Conservation (phyloP, 2,329 filamentous ascomycete genomes). For the Helotiales sp. region DNA sequence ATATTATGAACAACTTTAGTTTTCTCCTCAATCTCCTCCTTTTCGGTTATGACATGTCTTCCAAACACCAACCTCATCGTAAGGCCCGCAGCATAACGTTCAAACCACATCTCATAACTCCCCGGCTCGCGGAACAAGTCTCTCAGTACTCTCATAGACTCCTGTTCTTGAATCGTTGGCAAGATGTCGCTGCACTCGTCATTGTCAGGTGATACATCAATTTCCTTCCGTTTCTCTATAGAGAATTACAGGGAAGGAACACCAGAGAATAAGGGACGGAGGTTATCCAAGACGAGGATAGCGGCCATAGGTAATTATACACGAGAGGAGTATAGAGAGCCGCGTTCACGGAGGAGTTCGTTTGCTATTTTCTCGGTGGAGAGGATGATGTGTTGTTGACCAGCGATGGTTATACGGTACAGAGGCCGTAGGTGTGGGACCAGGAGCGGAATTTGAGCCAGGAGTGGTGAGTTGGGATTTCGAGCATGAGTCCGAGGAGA, state of each 20-base stretch:
- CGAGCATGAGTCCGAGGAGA: conserved; percentile 16
- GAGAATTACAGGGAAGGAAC: conserved; percentile 27
- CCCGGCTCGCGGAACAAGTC: conserved; percentile 37
- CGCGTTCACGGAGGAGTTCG: conserved; percentile 42
- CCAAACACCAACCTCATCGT: conserved; percentile 43
- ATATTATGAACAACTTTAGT: conserved; percentile 38
- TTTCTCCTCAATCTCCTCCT: conserved; percentile 34
- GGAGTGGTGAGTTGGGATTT: conserved; percentile 48
- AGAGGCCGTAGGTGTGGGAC: conserved; percentile 47
- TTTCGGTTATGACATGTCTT: conserved; percentile 36
- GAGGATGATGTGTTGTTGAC: conserved; percentile 46
- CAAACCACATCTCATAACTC: conserved; percentile 40
- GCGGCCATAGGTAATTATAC: conserved; percentile 38
- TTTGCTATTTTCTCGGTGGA: conserved; percentile 43
- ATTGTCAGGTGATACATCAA: neutral
- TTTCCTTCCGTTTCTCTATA: neutral
- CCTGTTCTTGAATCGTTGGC: neutral
- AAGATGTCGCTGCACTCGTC: neutral
- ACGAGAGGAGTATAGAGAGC: conserved; percentile 42
- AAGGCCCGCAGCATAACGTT: conserved; percentile 42
- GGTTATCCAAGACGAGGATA: conserved; percentile 34
- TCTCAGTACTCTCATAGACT: conserved; percentile 22
- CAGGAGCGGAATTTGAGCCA: conserved; percentile 50
- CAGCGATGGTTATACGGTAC: conserved; percentile 45
- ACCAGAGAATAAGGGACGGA: conserved; percentile 33